A percentile compares a stretch with the other conserved stretches of the same genome.
These are phyloP conservation scores for Hibiscus mutabilis DNA, from an alignment of 345 rosid genomes.

Conservation along the genomic window DNA sequence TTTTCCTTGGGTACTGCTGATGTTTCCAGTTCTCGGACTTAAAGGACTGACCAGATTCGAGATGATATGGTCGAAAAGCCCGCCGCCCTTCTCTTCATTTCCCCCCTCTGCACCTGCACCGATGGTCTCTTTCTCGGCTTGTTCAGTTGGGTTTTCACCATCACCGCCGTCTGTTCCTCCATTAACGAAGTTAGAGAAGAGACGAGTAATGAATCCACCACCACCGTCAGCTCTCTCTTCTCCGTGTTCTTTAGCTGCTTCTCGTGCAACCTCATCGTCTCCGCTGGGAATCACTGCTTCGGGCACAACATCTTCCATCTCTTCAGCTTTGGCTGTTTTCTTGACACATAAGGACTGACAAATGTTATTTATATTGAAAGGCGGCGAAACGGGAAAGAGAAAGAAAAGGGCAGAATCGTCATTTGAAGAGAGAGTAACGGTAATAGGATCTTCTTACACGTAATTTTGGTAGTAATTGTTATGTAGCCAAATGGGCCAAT, in stretches of 20 bases:
- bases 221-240: conserved; percentile 1
- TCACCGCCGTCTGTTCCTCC: neutral
- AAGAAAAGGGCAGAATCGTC: neutral
- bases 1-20: neutral
- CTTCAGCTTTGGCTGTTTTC: neutral
- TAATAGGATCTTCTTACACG: conserved; percentile 15
- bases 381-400: neutral
- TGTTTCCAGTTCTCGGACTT: conserved; percentile 20
- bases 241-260: conserved; percentile 19
- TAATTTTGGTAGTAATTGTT: neutral
- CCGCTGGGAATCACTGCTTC: conserved; percentile 25
- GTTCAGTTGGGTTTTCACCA: neutral
- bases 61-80: conserved; percentile 25
- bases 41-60: conserved; percentile 29
- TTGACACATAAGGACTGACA: neutral
- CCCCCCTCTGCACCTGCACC: conserved; percentile 6
- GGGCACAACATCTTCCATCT: conserved; percentile 41
- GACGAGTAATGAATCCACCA: conserved; percentile 12
- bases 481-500: neutral
- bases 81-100: conserved; percentile 18
- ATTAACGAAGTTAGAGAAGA: conserved; percentile 25
- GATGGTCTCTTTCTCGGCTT: neutral
- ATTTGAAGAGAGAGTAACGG: neutral
- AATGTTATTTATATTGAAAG: neutral
- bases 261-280: neutral